Conservation (phyloP, 805 yeast genomes). For the Lachancea sp. region DNA sequence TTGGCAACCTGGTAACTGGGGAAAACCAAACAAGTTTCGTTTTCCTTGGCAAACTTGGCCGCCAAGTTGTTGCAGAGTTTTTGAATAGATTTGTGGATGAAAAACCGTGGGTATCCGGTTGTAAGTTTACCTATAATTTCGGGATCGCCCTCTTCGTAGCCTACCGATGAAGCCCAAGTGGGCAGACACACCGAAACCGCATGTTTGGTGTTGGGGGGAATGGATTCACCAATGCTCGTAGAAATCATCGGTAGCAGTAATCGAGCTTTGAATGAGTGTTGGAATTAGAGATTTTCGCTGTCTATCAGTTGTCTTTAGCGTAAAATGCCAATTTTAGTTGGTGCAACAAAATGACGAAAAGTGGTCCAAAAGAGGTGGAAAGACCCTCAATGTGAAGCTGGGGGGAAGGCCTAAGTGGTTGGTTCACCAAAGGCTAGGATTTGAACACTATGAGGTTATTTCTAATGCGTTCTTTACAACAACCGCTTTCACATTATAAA, state of each 20-base stretch:
- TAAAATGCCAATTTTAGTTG: too few species aligned
- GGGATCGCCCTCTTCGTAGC: constrained; percentile 83
- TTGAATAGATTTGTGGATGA: constrained; percentile 58
- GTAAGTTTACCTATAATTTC: constrained; percentile 73
- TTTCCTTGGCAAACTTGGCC: constrained; percentile 69
- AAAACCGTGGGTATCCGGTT: constrained; percentile 86
- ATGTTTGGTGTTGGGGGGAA: constrained; percentile 84
- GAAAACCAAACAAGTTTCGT: constrained; percentile 68
- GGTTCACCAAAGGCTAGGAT: too few species aligned
- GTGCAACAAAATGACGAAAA: too few species aligned
- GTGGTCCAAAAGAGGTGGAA: too few species aligned
- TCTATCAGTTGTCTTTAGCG: too few species aligned
- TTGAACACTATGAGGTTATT: too few species aligned
- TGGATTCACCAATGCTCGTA: constrained; percentile 62
- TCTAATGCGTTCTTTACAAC: too few species aligned
- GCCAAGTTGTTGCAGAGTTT: constrained; percentile 49
- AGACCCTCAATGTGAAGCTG: too few species aligned
- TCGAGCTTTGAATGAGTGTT: too few species aligned
- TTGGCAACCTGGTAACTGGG: constrained; percentile 76
- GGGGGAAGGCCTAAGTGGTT: too few species aligned
- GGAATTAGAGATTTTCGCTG: too few species aligned
- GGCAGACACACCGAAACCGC: constrained; percentile 95
- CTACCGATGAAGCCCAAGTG: constrained; percentile 90
- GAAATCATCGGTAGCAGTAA: constrained; percentile 14
- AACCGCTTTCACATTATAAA: too few species aligned